Base-by-base conservation (phyloP, 768 basidiomycete species). In the Daedaleopsis sinensis region DNA sequence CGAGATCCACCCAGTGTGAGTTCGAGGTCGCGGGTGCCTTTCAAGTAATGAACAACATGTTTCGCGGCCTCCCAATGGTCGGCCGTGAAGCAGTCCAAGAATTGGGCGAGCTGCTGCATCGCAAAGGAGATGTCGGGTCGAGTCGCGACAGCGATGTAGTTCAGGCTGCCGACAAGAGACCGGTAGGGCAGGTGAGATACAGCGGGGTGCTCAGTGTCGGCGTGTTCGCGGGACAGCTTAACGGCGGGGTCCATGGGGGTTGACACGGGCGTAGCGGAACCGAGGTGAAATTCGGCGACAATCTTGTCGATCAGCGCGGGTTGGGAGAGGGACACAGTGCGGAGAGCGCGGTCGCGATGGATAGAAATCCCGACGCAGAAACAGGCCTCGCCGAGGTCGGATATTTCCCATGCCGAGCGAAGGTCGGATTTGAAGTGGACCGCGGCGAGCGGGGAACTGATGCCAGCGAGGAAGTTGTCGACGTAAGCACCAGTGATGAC, bases 291-390 rank as follows among this genome's bases (percentile, higher is more conserved):
- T 11, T 54, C 55, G 2, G 62, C 38, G 23, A 65, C 24, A 19
- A 66, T 55, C 1, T 37, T 46, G 57, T 64, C 57, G 49, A 71
- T 71, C 38, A 63, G 53, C 19, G 62, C 52, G 12, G 49, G 43
- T 47, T 69, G 68, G 1, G 66, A 67, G 37, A 71, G 42, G 27
- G 52, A 21, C 4, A 76, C 61, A 0, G 62, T 66, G 18, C 63
- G 55, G 5, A 48, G 46, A 2, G 51, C 15, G 7, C 64, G 63
- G 27, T 79, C 71, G 0, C 72, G 68, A 18, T 65, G 44, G 38
- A 80, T 72, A 8, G 65, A 70, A 19, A 82, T 78, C 1, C 80
- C 79, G 0, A 83, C 55, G 37, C 67, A 60, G 42, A 69, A 75
- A 2, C 67, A 61, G 1, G 71, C 59, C 9, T 73, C 67, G 0